A percentile compares a stretch with the other conserved stretches of the same genome.
These are phyloP conservation scores for Nannizziopsis barbatae DNA, from an alignment of 2,329 filamentous ascomycete species.

Conservation along the genomic window DNA sequence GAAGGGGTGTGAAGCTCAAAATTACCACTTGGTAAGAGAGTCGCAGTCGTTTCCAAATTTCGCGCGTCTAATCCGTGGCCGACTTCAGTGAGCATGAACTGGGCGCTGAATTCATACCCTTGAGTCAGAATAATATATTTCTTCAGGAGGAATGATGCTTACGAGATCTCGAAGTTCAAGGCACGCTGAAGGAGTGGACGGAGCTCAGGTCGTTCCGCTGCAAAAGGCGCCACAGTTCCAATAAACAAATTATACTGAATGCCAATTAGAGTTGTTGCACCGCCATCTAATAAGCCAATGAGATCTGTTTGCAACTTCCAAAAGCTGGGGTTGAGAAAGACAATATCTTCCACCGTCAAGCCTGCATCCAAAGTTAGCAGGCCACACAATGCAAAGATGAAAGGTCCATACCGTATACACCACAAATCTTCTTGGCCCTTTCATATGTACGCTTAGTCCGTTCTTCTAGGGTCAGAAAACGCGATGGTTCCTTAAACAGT, in stretches of 20 bases:
- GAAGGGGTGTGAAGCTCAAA: constrained; percentile 6
- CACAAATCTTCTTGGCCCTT: too few species aligned
- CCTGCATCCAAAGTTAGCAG: too few species aligned
- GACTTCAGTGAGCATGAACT: constrained; percentile 8
- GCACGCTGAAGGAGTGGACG: background rate
- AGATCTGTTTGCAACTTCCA: constrained; percentile 4
- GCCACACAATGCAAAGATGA: too few species aligned
- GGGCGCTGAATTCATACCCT: background rate
- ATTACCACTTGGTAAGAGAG: background rate
- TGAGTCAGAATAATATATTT: background rate
- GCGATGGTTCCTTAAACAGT: background rate
- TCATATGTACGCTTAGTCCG: too few species aligned
- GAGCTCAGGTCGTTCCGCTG: background rate
- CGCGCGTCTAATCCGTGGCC: constrained; percentile 6
- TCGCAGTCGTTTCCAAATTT: constrained; percentile 3
- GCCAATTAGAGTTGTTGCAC: constrained; percentile 3
- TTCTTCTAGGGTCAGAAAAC: too few species aligned
- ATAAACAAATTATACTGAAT: constrained; percentile 7
- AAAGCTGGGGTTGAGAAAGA: background rate
- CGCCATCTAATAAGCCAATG: background rate
- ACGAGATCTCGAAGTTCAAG: constrained; percentile 8
- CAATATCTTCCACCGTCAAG: background rate
- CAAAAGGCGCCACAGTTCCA: constrained; percentile 1
- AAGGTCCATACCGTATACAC: too few species aligned
- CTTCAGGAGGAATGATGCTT: background rate